Percentiles rank a stretch among this genome's conserved stretches.
Conservation (phyloP, 345 rosid species). For the Sisymbrium irio region DNA sequence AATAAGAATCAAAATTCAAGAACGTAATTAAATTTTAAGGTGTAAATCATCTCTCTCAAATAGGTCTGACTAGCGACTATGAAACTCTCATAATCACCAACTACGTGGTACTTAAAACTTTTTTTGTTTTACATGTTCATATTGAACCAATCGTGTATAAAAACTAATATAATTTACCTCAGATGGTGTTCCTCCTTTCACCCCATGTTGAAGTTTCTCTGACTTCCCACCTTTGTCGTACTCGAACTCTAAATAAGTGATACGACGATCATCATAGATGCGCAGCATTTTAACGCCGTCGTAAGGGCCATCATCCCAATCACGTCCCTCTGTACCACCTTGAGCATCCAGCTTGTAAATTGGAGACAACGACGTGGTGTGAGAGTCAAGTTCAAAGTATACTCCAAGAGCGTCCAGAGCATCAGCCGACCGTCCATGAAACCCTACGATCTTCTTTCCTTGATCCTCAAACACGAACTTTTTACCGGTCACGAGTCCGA, state of each 20-base stretch:
- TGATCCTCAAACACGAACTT: conserved; percentile 16
- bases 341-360: conserved; percentile 26
- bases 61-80: background rate
- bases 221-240: conserved; percentile 2
- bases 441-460: conserved; percentile 23
- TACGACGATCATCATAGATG: conserved; percentile 14
- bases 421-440: conserved; percentile 15
- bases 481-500: conserved; percentile 3
- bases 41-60: background rate
- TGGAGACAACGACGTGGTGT: background rate
- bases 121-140: background rate
- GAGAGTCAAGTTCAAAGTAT: background rate
- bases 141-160: background rate
- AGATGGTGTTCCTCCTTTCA: background rate
- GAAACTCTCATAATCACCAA: background rate
- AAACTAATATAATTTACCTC: conserved; percentile 12
- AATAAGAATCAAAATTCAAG: background rate
- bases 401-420: conserved; percentile 27
- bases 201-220: conserved; percentile 5
- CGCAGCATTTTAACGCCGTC: conserved; percentile 15
- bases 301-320: conserved; percentile 29
- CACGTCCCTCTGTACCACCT: conserved; percentile 13
- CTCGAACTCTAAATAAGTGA: conserved; percentile 23
- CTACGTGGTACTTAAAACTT: background rate
- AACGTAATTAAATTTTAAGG: background rate